Evolutionary conservation across 139 green algal species (phyloP), one percentile per base, ranked within the genome.

Genomic region (Chlamydomonas urium): DNA sequence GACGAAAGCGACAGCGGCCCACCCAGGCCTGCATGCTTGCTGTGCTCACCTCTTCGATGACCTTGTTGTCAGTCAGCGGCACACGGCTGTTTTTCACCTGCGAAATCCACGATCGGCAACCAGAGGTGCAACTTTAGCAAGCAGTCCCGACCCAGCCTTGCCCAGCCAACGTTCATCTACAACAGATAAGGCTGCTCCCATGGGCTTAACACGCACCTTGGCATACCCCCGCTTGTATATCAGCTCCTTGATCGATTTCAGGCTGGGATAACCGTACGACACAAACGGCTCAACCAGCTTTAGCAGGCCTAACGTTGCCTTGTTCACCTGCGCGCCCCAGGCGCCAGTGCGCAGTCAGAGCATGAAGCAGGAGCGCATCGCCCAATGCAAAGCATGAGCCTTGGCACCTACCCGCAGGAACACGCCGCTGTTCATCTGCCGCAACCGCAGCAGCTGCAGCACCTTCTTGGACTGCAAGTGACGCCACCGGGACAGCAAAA

Each of bases 181-280:
- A n/a, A n/a, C n/a, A n/a, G n/a, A n/a, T n/a, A n/a, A n/a, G n/a
- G n/a, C n/a, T n/a, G n/a, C n/a, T n/a, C n/a, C n/a, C n/a, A n/a
- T n/a, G n/a, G n/a, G n/a, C n/a, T n/a, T n/a, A n/a, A n/a, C n/a
- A 36, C 53, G 19, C 14, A 96, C 88, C 92, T 99, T 99, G 82
- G 90, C 96, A 73, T 92, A 96, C 10, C 96, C 96, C 67, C 96
- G 89, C 92, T 99, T 99, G 91, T 97, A 98, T 79, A 99, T 93
- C 28, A 99, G 87, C 90, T 99, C 95, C 58, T 87, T 86, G 32
- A 99, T 91, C 6, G 89, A 93, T 93, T 98, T 99, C 58, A 98
- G 86, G 88, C 97, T 98, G 73, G 96, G 95, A 88, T 98, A 97
- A 26, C 90, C 96, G 78, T 79, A 99, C 0, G 95, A 85, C 56